Conservation (phyloP, 441 rosid species). For the Pelargonium cotyledonis region DNA sequence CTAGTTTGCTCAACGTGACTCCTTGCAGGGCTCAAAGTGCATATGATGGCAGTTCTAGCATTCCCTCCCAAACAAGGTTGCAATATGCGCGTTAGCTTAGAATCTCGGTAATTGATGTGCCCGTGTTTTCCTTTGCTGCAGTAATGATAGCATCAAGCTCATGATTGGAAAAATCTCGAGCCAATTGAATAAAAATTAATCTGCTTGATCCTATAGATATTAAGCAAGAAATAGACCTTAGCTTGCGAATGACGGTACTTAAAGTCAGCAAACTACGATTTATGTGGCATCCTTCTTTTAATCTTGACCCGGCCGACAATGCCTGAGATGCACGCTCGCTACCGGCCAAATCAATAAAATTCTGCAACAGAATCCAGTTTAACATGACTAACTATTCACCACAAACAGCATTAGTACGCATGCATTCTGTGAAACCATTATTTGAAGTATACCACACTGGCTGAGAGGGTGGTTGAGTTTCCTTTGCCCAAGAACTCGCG, state of each 20-base stretch:
- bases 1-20: slow-evolving; percentile 71
- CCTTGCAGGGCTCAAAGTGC: slow-evolving; percentile 73
- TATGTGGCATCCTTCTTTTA: slow-evolving; percentile 93
- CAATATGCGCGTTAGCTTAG: slow-evolving; percentile 82
- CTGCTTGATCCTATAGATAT: neutral
- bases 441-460: slow-evolving; percentile 55
- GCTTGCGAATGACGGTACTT: slow-evolving; percentile 89
- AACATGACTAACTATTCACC: neutral
- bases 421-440: too few species aligned
- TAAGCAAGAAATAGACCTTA: slow-evolving; percentile 47
- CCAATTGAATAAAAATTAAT: neutral
- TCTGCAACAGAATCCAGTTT: slow-evolving; percentile 37
- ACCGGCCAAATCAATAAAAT: slow-evolving; percentile 88
- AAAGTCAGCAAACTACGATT: slow-evolving; percentile 85
- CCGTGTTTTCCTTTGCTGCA: slow-evolving; percentile 80
- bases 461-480: slow-evolving; percentile 68
- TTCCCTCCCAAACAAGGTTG: slow-evolving; percentile 84
- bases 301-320: slow-evolving; percentile 69
- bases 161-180: neutral
- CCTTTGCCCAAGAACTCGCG: slow-evolving; percentile 55
- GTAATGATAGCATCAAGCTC: slow-evolving; percentile 8
- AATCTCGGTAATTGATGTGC: slow-evolving; percentile 83
- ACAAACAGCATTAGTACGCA: too few species aligned
- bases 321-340: slow-evolving; percentile 98
- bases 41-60: slow-evolving; percentile 83